Conservation (phyloP, 75 land plant genomes). For the Pinus albicaulis region DNA sequence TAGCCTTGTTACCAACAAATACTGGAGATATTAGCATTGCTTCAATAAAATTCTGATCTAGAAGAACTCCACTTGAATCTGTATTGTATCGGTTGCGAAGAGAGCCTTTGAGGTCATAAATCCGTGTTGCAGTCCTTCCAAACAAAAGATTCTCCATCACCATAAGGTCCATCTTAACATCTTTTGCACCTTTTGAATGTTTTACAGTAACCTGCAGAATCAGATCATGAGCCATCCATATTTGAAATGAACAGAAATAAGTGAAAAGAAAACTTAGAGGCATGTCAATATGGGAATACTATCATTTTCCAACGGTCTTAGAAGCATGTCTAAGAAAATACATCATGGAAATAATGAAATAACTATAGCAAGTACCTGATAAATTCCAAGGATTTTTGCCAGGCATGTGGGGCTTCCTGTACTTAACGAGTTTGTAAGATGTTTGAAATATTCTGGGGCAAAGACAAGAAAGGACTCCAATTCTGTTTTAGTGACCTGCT, state of each 20-base stretch:
- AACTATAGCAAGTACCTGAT: slow-evolving; percentile 49
- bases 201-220: slow-evolving; percentile 48
- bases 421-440: slow-evolving; percentile 62
- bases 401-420: slow-evolving; percentile 89
- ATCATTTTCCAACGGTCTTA: neutral
- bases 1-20: slow-evolving; percentile 74
- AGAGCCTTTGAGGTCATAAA: slow-evolving; percentile 97
- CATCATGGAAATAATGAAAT: neutral
- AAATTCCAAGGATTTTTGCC: slow-evolving; percentile 93
- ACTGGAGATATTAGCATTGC: slow-evolving; percentile 78
- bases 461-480: slow-evolving; percentile 83
- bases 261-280: neutral
- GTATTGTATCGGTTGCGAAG: slow-evolving; percentile 65
- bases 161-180: slow-evolving; percentile 74
- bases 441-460: slow-evolving; percentile 80
- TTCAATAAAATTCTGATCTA: slow-evolving; percentile 90
- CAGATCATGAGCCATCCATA: neutral
- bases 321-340: neutral
- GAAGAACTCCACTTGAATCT: slow-evolving; percentile 60
- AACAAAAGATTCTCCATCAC: slow-evolving; percentile 96
- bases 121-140: slow-evolving; percentile 65
- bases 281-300: neutral
- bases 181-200: slow-evolving; percentile 68
- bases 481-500: slow-evolving; percentile 92
- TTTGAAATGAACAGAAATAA: slow-evolving; percentile 3